A percentile compares a stretch with the other conserved stretches of the same genome.
Evolutionary conservation across 345 rosid species (phyloP).

Genomic region (Odontarrhena argentea): DNA sequence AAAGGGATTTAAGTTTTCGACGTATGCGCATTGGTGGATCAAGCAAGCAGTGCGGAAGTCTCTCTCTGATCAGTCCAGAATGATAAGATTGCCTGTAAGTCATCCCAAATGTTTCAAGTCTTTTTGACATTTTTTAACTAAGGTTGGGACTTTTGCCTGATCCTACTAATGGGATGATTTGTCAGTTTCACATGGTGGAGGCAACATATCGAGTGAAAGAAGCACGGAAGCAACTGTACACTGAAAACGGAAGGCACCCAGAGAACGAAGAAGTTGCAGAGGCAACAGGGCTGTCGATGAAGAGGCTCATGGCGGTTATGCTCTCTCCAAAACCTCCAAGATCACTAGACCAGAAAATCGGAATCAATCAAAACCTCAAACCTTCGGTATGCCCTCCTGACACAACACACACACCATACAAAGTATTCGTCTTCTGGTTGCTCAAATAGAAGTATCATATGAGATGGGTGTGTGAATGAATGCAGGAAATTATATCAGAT

Average conservation of each 20-base stretch:
- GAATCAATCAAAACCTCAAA: conserved; percentile 72
- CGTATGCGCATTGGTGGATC: conserved; percentile 99
- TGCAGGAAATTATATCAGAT: conserved; percentile 82
- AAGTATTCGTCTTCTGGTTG: background rate
- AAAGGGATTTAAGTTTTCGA: conserved; percentile 94
- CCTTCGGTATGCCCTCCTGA: conserved; percentile 58
- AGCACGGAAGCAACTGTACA: conserved; percentile 74
- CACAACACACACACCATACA: conserved; percentile 2
- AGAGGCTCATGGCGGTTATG: conserved; percentile 72
- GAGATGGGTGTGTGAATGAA: background rate
- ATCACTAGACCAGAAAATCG: conserved; percentile 90
- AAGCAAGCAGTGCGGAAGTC: conserved; percentile 87
- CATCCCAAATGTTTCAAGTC: background rate
- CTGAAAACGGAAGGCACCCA: conserved; percentile 71
- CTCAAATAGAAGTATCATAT: background rate
- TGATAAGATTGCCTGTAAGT: conserved; percentile 84
- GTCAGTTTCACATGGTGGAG: conserved; percentile 94
- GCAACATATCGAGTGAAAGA: conserved; percentile 89
- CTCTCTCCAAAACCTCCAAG: conserved; percentile 80
- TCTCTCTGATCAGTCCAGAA: conserved; percentile 85
- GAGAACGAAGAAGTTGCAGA: conserved; percentile 81
- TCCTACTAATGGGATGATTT: conserved; percentile 28
- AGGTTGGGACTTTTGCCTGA: background rate
- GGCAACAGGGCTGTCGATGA: conserved; percentile 89
- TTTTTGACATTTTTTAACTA: background rate